Percentiles rank a stretch among this genome's conserved stretches.
phyloP scores from a whole-genome alignment of 495 filamentous ascomycete species.

The Neurospora hispaniola region DNA sequence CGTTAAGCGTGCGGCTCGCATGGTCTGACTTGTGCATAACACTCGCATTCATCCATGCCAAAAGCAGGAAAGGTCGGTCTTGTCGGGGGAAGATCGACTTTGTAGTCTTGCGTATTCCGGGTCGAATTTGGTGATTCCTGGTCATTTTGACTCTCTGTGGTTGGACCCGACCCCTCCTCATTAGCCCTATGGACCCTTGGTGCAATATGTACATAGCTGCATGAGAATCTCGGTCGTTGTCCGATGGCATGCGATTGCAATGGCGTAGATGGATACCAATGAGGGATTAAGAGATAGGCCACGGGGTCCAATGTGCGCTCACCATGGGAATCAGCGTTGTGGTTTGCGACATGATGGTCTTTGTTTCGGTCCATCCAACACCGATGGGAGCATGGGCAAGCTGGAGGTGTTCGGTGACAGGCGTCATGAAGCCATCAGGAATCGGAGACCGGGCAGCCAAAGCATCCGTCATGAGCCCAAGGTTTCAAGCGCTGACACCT shows the following conservation, averaged over 20 bases:
- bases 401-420: neutral
- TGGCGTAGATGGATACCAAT: neutral
- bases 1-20: neutral
- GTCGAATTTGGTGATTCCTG: neutral
- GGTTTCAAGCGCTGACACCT: neutral
- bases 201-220: neutral
- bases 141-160: neutral
- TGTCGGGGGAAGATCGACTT: neutral
- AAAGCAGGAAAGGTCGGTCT: neutral
- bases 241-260: neutral
- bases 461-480: neutral
- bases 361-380: neutral
- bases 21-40: neutral
- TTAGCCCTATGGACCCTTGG: conserved; percentile 1
- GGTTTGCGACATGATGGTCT: neutral
- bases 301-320: neutral
- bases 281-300: conserved; percentile 6
- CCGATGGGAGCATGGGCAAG: neutral
- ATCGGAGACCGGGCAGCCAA: neutral
- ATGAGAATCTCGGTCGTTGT: neutral
- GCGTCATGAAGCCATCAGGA: neutral
- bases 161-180: conserved; percentile 2
- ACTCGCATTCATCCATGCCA: neutral
- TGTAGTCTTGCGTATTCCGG: neutral
- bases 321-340: neutral